A percentile compares a stretch with the other conserved stretches of the same genome.
These are phyloP conservation scores for Glycine soja DNA, from an alignment of 306 rosid species.

Conservation along the genomic window DNA sequence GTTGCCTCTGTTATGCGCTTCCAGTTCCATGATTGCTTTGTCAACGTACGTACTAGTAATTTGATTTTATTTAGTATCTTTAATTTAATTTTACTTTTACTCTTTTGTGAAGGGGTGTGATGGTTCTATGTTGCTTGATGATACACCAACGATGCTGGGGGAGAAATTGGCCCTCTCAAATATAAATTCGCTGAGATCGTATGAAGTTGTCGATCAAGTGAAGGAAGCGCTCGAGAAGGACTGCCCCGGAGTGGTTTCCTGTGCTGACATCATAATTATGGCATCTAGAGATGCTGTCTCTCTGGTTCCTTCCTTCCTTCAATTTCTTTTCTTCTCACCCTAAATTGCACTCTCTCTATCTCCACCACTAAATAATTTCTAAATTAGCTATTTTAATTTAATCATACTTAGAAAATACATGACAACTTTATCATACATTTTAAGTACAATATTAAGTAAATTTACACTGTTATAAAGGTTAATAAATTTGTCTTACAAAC, in stretches of 20 bases:
- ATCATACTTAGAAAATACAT: no score
- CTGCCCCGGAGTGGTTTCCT: conserved; percentile 85
- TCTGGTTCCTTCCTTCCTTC: conserved; percentile 61
- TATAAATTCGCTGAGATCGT: conserved; percentile 81
- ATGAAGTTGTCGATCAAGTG: conserved; percentile 74
- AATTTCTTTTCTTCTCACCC: no score
- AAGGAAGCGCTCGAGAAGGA: conserved; percentile 70
- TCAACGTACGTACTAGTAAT: conserved; percentile 38
- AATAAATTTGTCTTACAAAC: no score
- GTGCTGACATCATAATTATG: conserved; percentile 88
- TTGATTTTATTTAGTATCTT: no score
- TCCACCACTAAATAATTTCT: no score
- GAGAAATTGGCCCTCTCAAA: conserved; percentile 83
- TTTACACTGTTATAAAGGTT: no score
- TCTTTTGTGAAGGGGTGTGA: conserved; percentile 69
- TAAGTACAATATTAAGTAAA: no score
- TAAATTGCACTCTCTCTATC: no score
- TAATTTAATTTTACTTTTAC: no score
- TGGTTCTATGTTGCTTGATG: conserved; percentile 89
- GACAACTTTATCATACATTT: no score
- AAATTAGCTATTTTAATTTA: no score
- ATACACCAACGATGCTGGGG: conserved; percentile 80
- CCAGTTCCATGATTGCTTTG: conserved; percentile 92
- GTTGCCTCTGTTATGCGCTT: conserved; percentile 93
- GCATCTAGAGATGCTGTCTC: conserved; percentile 90